These are phyloP conservation scores for Lactarius tabidus DNA, from an alignment of 768 basidiomycete genomes.

Conservation along the genomic window DNA sequence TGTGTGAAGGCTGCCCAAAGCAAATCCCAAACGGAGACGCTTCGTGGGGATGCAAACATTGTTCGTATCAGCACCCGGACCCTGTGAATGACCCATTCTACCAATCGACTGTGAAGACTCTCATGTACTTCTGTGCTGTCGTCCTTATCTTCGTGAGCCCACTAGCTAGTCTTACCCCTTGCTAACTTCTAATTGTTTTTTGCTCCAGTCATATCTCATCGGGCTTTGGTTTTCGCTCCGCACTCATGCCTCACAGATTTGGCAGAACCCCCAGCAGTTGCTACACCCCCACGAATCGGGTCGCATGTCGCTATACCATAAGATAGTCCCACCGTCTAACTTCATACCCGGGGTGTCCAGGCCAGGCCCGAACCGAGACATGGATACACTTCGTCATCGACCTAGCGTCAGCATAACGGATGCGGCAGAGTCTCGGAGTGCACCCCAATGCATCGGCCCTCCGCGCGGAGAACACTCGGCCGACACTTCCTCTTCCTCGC, in stretches of 20 bases:
- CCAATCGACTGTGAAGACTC: slow-evolving; percentile 87
- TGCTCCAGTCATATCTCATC: slow-evolving; percentile 82
- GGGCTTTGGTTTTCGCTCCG: slow-evolving; percentile 98
- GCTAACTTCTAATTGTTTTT: slow-evolving; percentile 12
- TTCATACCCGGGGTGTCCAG: slow-evolving; percentile 29
- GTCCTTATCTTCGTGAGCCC: slow-evolving; percentile 80
- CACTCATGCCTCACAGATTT: slow-evolving; percentile 97
- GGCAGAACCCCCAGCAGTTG: slow-evolving; percentile 93
- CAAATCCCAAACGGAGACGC: slow-evolving; percentile 29
- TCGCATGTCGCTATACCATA: slow-evolving; percentile 65
- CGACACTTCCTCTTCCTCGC: neutral
- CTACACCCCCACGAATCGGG: slow-evolving; percentile 47
- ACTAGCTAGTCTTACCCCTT: slow-evolving; percentile 4
- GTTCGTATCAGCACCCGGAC: slow-evolving; percentile 93
- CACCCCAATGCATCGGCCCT: neutral
- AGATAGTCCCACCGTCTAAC: slow-evolving; percentile 40
- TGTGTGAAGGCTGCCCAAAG: slow-evolving; percentile 76
- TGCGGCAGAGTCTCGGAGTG: neutral
- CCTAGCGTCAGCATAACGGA: slow-evolving; percentile 39
- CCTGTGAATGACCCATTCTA: slow-evolving; percentile 95
- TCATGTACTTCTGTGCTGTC: slow-evolving; percentile 95
- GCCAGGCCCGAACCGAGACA: slow-evolving; percentile 12
- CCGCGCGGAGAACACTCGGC: neutral
- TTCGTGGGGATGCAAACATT: slow-evolving; percentile 86
- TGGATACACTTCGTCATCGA: slow-evolving; percentile 39